Conservation (phyloP, 2,329 filamentous ascomycete species). For the Alternaria angustiovoidea region DNA sequence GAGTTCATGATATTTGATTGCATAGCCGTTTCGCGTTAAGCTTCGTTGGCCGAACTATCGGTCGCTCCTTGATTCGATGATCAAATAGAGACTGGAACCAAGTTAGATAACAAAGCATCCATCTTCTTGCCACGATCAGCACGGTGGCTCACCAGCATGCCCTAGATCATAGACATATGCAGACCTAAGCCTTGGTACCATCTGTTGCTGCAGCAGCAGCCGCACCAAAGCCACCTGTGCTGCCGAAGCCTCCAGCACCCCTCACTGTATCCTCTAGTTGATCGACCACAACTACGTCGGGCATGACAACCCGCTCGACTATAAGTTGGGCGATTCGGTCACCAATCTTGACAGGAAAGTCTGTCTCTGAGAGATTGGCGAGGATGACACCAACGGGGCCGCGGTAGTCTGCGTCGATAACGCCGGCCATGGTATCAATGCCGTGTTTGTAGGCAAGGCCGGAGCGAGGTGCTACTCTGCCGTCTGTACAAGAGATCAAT, state of each 20-base stretch:
- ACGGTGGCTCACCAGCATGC: neutral
- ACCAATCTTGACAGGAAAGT: slow-evolving; percentile 83
- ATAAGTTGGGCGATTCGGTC: slow-evolving; percentile 94
- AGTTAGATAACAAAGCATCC: neutral
- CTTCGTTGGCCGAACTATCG: neutral
- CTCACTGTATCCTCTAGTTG: slow-evolving; percentile 89
- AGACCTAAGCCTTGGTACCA: neutral
- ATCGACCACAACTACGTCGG: slow-evolving; percentile 87
- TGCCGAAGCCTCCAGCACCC: slow-evolving; percentile 73
- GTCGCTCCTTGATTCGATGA: neutral
- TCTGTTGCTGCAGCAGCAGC: neutral
- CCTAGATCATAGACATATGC: neutral
- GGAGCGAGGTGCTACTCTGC: slow-evolving; percentile 88
- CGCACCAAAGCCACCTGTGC: slow-evolving; percentile 49
- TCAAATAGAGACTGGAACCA: neutral
- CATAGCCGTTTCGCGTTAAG: neutral
- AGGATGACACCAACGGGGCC: slow-evolving; percentile 93
- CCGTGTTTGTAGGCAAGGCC: slow-evolving; percentile 92
- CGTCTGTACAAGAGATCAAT: slow-evolving; percentile 64
- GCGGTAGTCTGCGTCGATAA: slow-evolving; percentile 97
- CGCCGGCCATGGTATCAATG: slow-evolving; percentile 94
- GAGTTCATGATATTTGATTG: neutral
- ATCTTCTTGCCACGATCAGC: neutral
- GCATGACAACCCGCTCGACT: slow-evolving; percentile 92
- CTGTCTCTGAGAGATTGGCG: slow-evolving; percentile 86